Conservation (phyloP, 129 eudicot species). For the Helianthus annuus region DNA sequence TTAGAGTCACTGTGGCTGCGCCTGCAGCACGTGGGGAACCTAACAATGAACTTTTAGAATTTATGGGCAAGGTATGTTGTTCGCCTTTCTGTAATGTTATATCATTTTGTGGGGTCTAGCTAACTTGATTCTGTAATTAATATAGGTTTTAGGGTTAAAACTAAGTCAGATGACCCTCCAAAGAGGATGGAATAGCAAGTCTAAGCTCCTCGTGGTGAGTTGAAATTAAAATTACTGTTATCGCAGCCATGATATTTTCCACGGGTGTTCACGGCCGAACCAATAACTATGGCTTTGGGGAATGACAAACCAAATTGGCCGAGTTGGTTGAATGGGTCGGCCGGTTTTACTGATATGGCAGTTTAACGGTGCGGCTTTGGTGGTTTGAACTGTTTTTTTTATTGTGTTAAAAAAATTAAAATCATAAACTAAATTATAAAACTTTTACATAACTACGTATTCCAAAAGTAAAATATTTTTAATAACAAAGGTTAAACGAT, state of each 20-base stretch:
- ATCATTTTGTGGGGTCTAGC: conserved; percentile 6
- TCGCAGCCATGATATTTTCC: background rate
- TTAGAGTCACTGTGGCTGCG: conserved; percentile 93
- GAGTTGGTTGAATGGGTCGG: too few relatives aligned
- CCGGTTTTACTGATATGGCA: too few relatives aligned
- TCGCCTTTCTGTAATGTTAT: background rate
- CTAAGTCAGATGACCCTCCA: conserved; percentile 97
- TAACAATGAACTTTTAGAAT: conserved; percentile 89
- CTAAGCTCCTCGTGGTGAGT: conserved; percentile 96
- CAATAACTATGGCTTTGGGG: too few relatives aligned
- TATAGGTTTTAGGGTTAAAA: conserved; percentile 81
- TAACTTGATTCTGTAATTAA: conserved; percentile 18
- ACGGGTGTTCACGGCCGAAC: too few relatives aligned
- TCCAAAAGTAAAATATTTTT: too few relatives aligned
- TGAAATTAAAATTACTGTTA: background rate
- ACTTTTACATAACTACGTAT: too few relatives aligned
- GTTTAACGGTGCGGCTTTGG: too few relatives aligned
- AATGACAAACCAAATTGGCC: too few relatives aligned
- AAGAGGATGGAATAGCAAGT: conserved; percentile 99
- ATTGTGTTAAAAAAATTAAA: too few relatives aligned
- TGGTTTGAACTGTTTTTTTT: too few relatives aligned
- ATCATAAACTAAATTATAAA: too few relatives aligned
- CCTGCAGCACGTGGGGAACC: conserved; percentile 99
- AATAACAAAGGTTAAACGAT: too few relatives aligned
- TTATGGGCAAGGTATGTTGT: conserved; percentile 75